Percentiles rank a stretch among this genome's conserved stretches.
Conservation (phyloP, 352 stramenopile genomes). For the Phytopythium ostracodes region DNA sequence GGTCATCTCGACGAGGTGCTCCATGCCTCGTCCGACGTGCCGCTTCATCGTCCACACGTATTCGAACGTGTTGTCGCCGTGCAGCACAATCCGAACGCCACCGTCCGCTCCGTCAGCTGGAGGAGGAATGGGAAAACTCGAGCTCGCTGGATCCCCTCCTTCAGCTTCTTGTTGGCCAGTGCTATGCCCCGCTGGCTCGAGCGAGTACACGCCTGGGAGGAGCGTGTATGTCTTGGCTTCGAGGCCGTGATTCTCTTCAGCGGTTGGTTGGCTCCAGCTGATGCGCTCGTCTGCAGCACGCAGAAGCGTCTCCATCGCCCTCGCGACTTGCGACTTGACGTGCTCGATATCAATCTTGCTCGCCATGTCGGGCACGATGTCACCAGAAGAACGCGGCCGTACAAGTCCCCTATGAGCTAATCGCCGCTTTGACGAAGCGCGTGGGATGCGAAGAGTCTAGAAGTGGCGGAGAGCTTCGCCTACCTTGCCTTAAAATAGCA, state of each 20-base stretch:
- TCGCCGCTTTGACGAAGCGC: background rate
- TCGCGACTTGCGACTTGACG: constrained; percentile 55
- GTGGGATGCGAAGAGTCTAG: background rate
- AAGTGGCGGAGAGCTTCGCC: background rate
- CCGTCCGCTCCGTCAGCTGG: constrained; percentile 24
- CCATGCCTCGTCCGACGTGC: constrained; percentile 47
- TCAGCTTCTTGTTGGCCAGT: background rate
- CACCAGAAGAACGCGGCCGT: background rate
- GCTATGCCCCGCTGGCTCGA: background rate
- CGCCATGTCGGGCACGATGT: constrained; percentile 10
- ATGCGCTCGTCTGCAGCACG: constrained; percentile 54
- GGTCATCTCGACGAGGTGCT: constrained; percentile 65
- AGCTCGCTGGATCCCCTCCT: background rate
- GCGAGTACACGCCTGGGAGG: constrained; percentile 56
- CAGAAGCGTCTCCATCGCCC: constrained; percentile 55
- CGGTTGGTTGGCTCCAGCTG: constrained; percentile 36
- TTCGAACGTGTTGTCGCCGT: constrained; percentile 82
- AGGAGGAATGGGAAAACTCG: background rate
- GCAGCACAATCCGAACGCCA: constrained; percentile 43
- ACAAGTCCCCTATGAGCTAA: background rate
- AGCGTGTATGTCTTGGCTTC: constrained; percentile 32
- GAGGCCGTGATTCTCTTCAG: background rate
- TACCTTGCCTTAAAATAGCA: background rate
- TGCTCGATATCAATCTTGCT: constrained; percentile 29
- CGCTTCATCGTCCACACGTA: constrained; percentile 69